phyloP scores from a whole-genome alignment of 2,329 filamentous ascomycete genomes.

The Onygena corvina region DNA sequence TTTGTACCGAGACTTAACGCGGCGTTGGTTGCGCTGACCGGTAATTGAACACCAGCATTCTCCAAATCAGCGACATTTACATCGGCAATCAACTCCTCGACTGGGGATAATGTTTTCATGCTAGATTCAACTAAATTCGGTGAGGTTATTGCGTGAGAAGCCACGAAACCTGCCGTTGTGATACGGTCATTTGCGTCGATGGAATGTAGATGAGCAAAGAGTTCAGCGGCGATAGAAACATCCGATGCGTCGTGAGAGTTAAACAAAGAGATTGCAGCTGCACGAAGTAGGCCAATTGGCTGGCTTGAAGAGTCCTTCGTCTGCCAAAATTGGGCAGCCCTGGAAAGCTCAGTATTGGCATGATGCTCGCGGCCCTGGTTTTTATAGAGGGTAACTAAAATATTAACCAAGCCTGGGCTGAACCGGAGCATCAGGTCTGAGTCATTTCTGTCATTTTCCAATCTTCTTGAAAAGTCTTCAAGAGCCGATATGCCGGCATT shows the following conservation, averaged over 20 bases:
- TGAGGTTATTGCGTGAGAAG: constrained; percentile 54
- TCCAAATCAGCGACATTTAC: constrained; percentile 37
- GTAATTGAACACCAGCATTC: constrained; percentile 30
- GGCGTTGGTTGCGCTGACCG: constrained; percentile 22
- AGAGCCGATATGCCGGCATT: constrained; percentile 63
- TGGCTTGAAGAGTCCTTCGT: constrained; percentile 45
- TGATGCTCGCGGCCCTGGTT: constrained; percentile 60
- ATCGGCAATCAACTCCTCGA: constrained; percentile 32
- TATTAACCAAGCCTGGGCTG: constrained; percentile 71
- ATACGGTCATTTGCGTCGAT: constrained; percentile 54
- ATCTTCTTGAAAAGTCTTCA: constrained; percentile 59
- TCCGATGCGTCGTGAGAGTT: constrained; percentile 60
- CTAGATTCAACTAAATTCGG: constrained; percentile 28
- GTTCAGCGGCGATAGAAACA: constrained; percentile 56
- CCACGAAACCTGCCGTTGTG: constrained; percentile 72
- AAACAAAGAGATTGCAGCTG: constrained; percentile 72
- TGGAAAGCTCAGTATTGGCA: constrained; percentile 60
- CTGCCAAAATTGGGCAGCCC: constrained; percentile 72
- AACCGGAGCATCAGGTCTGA: constrained; percentile 59
- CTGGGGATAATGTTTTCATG: constrained; percentile 29
- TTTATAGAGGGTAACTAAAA: constrained; percentile 67
- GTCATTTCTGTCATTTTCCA: constrained; percentile 50
- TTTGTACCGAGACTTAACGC: constrained; percentile 24
- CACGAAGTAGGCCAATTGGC: constrained; percentile 58
- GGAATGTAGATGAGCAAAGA: constrained; percentile 61